Evolutionary conservation across 1,284 basidiomycete species (phyloP).

Genomic region (Veloboletus limbatus): DNA sequence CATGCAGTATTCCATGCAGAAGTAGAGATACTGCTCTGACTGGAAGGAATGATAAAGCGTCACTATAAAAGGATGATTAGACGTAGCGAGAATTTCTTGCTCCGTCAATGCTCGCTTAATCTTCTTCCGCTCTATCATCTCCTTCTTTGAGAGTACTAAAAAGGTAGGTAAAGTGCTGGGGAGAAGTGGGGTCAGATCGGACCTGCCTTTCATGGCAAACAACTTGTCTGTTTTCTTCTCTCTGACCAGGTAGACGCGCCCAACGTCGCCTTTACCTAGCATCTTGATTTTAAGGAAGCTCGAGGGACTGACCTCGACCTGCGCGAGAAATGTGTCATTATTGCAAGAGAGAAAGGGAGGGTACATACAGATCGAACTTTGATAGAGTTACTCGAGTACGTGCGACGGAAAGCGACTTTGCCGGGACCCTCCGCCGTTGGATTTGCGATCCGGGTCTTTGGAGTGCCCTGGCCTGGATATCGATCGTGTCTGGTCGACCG

Average conservation of each 20-base stretch:
- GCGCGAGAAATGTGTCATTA: conserved; percentile 9
- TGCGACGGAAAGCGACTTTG: conserved; percentile 81
- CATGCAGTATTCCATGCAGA: conserved; percentile 99
- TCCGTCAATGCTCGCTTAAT: conserved; percentile 96
- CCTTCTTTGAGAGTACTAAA: conserved; percentile 91
- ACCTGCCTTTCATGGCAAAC: conserved; percentile 93
- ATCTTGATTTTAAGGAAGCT: conserved; percentile 95
- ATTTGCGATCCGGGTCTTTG: conserved; percentile 46
- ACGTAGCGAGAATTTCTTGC: conserved; percentile 94
- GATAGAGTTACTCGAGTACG: conserved; percentile 97
- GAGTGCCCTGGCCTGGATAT: conserved; percentile 23
- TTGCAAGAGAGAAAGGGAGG: not conserved
- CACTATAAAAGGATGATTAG: conserved; percentile 98
- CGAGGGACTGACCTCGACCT: conserved; percentile 88
- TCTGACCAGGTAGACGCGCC: conserved; percentile 91
- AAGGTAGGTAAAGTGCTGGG: conserved; percentile 36
- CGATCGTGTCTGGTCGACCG: conserved; percentile 40
- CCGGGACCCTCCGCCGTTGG: conserved; percentile 47
- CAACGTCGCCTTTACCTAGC: conserved; percentile 94
- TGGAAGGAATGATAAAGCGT: conserved; percentile 98
- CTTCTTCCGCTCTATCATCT: conserved; percentile 98
- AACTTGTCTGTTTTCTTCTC: conserved; percentile 94
- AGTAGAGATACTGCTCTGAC: conserved; percentile 95
- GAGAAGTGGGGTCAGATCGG: conserved; percentile 8
- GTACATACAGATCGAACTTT: conserved; percentile 77